Evolutionary conservation across 331 rosid species (phyloP).

Genomic region (Prunus yedoensis): DNA sequence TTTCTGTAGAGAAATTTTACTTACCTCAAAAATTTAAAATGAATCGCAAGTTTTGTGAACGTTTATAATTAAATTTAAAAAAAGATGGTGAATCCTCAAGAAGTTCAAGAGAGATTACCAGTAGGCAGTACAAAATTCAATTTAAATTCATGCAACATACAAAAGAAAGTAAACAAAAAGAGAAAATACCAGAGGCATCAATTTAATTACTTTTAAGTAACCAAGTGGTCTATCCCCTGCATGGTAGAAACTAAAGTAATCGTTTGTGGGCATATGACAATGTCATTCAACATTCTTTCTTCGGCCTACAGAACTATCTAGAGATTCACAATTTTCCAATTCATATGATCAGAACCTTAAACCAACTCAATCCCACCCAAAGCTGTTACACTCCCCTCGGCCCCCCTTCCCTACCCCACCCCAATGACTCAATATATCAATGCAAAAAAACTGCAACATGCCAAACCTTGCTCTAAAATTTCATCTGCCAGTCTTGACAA

Average conservation of each 20-base stretch:
- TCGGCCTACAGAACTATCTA: neutral
- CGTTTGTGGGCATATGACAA: neutral
- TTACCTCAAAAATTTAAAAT: conserved; percentile 17
- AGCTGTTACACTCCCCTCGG: neutral
- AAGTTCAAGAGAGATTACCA: conserved; percentile 17
- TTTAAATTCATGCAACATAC: neutral
- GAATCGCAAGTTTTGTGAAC: conserved; percentile 7
- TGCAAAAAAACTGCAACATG: conserved; percentile 21
- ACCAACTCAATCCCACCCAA: neutral
- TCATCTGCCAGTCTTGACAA: conserved; percentile 66
- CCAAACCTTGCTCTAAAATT: conserved; percentile 71
- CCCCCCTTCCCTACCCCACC: neutral
- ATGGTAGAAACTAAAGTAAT: neutral
- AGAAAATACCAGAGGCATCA: neutral
- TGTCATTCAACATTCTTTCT: neutral
- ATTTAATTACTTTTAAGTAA: neutral
- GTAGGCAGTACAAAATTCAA: neutral
- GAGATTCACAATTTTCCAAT: neutral
- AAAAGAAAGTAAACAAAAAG: neutral
- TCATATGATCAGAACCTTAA: neutral
- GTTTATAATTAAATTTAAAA: neutral
- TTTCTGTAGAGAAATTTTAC: conserved; percentile 44
- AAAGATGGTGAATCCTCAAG: conserved; percentile 8
- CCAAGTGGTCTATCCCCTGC: neutral
- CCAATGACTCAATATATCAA: neutral